Percentiles rank a stretch among this genome's conserved stretches.
Conservation (phyloP, 2,329 filamentous ascomycete species). For the Trichoderma sp. region DNA sequence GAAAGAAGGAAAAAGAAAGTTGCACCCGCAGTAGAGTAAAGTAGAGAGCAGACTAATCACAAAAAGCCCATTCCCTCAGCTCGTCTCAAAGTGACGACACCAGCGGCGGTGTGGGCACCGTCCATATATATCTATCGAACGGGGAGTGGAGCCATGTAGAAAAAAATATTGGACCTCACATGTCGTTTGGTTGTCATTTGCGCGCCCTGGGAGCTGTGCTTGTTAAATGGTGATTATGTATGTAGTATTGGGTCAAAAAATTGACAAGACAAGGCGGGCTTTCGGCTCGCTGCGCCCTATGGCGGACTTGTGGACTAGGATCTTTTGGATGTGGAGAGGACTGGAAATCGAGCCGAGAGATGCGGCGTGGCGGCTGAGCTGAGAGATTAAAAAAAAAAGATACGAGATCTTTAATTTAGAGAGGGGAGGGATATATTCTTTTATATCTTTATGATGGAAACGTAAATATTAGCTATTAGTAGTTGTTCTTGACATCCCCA, state of each 20-base stretch:
- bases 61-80: background rate
- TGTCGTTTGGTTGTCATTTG: background rate
- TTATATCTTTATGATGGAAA: background rate
- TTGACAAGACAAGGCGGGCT: background rate
- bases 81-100: background rate
- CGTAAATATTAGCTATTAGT: no score
- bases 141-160: background rate
- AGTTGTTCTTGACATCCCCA: no score
- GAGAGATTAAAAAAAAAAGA: background rate
- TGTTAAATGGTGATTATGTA: background rate
- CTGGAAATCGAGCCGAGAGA: background rate
- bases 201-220: background rate
- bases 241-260: background rate
- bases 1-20: background rate
- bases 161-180: background rate
- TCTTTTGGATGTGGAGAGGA: background rate
- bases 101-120: background rate
- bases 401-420: background rate
- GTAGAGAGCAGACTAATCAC: background rate
- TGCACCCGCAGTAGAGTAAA: background rate
- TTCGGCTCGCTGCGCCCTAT: background rate
- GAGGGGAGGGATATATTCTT: no score
- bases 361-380: background rate
- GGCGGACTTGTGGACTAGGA: background rate
- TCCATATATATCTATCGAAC: background rate